Evolutionary conservation across 371 early-diverging fungal genomes (phyloP), one percentile per base, ranked within the genome.

Genomic region (Haplosporangium sp.): DNA sequence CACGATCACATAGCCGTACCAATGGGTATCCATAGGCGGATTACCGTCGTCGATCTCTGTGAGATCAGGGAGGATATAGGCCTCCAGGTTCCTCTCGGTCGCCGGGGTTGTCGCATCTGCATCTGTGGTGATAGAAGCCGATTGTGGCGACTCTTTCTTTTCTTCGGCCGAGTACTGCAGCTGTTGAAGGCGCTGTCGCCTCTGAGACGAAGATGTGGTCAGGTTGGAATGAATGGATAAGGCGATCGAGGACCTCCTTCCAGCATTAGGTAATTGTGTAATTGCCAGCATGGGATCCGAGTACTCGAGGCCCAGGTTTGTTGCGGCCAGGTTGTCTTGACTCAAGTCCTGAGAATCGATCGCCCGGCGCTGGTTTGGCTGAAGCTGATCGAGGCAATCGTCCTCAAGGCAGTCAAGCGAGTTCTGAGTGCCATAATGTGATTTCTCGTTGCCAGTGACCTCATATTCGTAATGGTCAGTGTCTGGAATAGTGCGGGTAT

Each of bases 1-100:
- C 0, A 89, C 89, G 13, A 90, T 83, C 4, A 86, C 48, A 85
- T 90, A 92, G 18, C 87, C 90, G 52, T 87, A 86, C n/a, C 84
- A 67, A n/a, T 63, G 67, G 2, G 50, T 71, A 46, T 76, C 77
- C 77, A 76, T 67, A 36, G 77, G 77, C 9, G 77, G 77, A 0
- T 67, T 21, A 2, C 63, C 62, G 23, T 62, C 62, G 23, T 73
- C 74, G 18, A 65, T 52, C 16, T 60, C 58, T 3, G 52, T 14
- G 13, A 64, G n/a, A 16, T 74, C 74, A 10, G 63, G 56, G 38
- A 53, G 51, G 20, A 54, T 54, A 29, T 54, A 59, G 1, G 68
- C 64, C 21, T 66, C 67, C 14, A 67, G 53, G 47, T 67, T 46
- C 18, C 69, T 18, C 2, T 68, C 62, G 12, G 47, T 47, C 23